Evolutionary conservation across 2,329 filamentous ascomycete genomes (phyloP).

Genomic region (Coniochaeta hoffmannii): DNA sequence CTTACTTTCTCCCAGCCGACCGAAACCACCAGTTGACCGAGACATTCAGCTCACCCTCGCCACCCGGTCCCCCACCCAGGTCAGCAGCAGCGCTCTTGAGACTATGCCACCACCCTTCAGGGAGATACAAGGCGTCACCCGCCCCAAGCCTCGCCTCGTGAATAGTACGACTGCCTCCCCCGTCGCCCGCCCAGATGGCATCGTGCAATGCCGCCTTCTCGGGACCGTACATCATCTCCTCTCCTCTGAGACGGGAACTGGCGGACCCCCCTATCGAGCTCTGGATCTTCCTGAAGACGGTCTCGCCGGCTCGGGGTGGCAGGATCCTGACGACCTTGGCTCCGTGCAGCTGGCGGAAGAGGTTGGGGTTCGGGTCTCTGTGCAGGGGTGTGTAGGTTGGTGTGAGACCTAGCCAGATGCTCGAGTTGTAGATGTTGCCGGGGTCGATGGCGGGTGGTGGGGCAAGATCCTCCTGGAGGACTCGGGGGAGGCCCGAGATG

Average conservation of each 20-base stretch:
- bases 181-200: slow-evolving; percentile 55
- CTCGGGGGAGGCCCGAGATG: slow-evolving; percentile 57
- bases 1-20: slow-evolving; percentile 20
- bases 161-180: slow-evolving; percentile 17
- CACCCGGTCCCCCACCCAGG: neutral
- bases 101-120: slow-evolving; percentile 82
- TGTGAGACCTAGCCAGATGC: slow-evolving; percentile 80
- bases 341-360: slow-evolving; percentile 78
- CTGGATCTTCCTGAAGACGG: slow-evolving; percentile 52
- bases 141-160: slow-evolving; percentile 49
- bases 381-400: slow-evolving; percentile 89
- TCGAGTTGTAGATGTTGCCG: slow-evolving; percentile 80
- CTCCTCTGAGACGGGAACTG: slow-evolving; percentile 55
- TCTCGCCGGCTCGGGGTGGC: slow-evolving; percentile 53
- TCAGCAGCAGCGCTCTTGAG: slow-evolving; percentile 53
- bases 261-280: slow-evolving; percentile 26
- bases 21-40: slow-evolving; percentile 76
- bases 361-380: slow-evolving; percentile 86
- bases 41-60: slow-evolving; percentile 23
- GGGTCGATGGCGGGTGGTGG: slow-evolving; percentile 55
- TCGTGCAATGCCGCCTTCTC: slow-evolving; percentile 61
- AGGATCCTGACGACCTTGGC: slow-evolving; percentile 68
- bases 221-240: slow-evolving; percentile 84
- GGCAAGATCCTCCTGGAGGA: slow-evolving; percentile 58
- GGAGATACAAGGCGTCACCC: slow-evolving; percentile 72